Base-by-base conservation (phyloP, 2,329 filamentous ascomycete species). In the Diplodia scrobiculata region DNA sequence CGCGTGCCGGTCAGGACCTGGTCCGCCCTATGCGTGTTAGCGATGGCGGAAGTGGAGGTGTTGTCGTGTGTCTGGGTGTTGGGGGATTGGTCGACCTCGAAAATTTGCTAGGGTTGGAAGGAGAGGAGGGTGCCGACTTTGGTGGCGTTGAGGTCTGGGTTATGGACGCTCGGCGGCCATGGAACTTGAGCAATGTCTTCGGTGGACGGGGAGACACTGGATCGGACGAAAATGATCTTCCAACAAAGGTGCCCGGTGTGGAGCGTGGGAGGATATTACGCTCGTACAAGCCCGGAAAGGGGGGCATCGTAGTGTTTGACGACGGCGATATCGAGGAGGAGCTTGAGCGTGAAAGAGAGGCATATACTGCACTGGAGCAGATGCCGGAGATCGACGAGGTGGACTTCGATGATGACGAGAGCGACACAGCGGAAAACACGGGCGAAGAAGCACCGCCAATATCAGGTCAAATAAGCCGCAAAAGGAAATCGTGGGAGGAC, bases 101-200 rank as follows among this genome's bases (percentile, higher is more conserved):
- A 41, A 87, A 89, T 36, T 84, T 94, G 36, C 80, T 99, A 13
- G 91, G 91, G 0, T 82, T 98, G 67, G 89, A 90, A 68, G 89
- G 90, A 68, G 88, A 90, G 62, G 85, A 86, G n/a, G 82, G 79
- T 38, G 83, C 81, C 65, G 78, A 87, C 60, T 89, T 91, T 79
- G 87, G 89, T 45, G 91, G 91, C n/a, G 91, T 98, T 0, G 92
- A 97, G 75, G 90, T 97, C 36, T 99, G 95, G 95, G 85, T 98
- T 11, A 84, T 98, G 67, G 95, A 99, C 79, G 87, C 94, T 32
- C 86, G 95, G 77, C 84, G 95, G 68, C 95, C 95, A 14, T 98
- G 94, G 92, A 98, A 99, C 75, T 76, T 99, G 73, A 88, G 87
- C 69, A 99, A 99, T 76, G 87, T 98, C 14, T 98, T 98, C 80